Evolutionary conservation across 306 rosid genomes (phyloP).

Genomic region (Cajanus cajan): DNA sequence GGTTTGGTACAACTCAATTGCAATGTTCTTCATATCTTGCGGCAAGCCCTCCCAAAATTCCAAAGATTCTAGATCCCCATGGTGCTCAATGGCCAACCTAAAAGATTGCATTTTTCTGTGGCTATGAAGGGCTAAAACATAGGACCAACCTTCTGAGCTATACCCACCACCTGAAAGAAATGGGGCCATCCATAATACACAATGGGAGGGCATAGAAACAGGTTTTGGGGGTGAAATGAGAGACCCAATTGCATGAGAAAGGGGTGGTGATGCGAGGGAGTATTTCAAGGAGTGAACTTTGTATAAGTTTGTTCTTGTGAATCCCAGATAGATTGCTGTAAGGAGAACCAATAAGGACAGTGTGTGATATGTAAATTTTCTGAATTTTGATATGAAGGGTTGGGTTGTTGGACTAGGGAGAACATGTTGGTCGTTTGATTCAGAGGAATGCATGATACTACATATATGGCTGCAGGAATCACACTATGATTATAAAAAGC

Average conservation of each 20-base stretch:
- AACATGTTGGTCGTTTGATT: conserved; percentile 29
- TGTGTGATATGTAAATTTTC: conserved; percentile 28
- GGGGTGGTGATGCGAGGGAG: conserved; percentile 32
- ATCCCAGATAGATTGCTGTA: conserved; percentile 45
- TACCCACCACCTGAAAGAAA: conserved; percentile 93
- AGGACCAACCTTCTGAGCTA: conserved; percentile 86
- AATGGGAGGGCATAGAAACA: conserved; percentile 33
- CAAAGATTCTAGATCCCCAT: conserved; percentile 65
- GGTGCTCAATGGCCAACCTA: conserved; percentile 64
- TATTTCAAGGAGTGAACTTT: conserved; percentile 45
- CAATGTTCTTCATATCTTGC: conserved; percentile 42
- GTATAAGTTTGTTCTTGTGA: conserved; percentile 44
- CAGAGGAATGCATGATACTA: conserved; percentile 50
- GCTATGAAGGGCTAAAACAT: conserved; percentile 56
- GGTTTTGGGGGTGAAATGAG: conserved; percentile 34
- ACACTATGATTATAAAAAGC: neutral
- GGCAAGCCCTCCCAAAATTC: conserved; percentile 84
- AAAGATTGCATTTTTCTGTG: conserved; percentile 44
- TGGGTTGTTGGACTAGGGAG: conserved; percentile 35
- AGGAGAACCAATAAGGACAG: conserved; percentile 53
- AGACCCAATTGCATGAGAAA: conserved; percentile 34
- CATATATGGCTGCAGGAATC: neutral
- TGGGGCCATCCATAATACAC: conserved; percentile 88
- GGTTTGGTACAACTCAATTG: conserved; percentile 50
- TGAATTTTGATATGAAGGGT: conserved; percentile 28